These are phyloP conservation scores for Ploettnerulaceae sp. DNA, from an alignment of 2,329 filamentous ascomycete genomes.

Conservation along the genomic window DNA sequence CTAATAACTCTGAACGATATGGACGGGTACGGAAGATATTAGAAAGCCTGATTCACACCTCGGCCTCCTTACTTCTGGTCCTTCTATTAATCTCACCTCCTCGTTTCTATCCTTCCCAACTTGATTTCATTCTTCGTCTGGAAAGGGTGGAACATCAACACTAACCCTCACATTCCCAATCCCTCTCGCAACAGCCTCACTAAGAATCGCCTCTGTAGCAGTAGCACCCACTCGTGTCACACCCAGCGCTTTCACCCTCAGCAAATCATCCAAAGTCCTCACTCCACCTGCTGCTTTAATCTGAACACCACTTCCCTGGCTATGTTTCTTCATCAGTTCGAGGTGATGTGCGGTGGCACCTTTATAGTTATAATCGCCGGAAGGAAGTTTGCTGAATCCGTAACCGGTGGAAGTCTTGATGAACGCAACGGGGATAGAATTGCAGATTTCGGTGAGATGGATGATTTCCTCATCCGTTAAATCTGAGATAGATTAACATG, in stretches of 20 bases:
- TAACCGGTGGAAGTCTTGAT: conserved; percentile 59
- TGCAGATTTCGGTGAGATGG: conserved; percentile 51
- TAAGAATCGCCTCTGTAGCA: conserved; percentile 49
- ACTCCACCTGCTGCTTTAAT: conserved; percentile 56
- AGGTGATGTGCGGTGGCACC: conserved; percentile 49
- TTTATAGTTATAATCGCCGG: conserved; percentile 48
- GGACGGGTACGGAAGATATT: no score
- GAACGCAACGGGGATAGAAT: conserved; percentile 46
- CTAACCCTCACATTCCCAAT: conserved; percentile 34
- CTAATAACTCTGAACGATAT: no score
- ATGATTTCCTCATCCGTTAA: conserved; percentile 46
- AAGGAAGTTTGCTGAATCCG: conserved; percentile 51
- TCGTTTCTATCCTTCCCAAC: background rate
- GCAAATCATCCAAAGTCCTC: conserved; percentile 50
- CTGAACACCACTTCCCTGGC: conserved; percentile 42
- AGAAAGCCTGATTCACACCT: no score
- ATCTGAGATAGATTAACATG: conserved; percentile 20
- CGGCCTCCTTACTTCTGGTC: no score
- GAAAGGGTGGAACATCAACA: conserved; percentile 14
- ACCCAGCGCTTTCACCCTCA: conserved; percentile 50
- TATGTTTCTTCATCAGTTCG: conserved; percentile 47
- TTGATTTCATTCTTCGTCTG: no score
- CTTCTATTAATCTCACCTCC: background rate
- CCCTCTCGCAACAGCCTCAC: conserved; percentile 48
- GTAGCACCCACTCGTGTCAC: conserved; percentile 53